Conservation (phyloP, 75 land plant genomes). For the Sequoia sempervirens region DNA sequence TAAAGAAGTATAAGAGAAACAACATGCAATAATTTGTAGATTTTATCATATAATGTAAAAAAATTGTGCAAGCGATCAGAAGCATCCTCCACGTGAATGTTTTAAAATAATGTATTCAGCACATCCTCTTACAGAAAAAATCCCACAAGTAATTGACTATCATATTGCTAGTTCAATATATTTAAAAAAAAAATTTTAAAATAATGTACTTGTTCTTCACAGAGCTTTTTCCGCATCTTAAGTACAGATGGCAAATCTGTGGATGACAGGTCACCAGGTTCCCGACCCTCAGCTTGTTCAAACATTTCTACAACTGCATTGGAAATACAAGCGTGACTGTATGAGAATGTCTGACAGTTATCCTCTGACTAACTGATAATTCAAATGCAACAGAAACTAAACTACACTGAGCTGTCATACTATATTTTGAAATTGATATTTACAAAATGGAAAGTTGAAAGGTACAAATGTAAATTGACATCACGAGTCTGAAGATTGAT, state of each 20-base stretch:
- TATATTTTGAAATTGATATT: neutral
- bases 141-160: neutral
- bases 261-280: conserved; percentile 53
- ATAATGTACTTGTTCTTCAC: conserved; percentile 59
- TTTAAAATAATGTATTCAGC: neutral
- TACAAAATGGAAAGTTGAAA: neutral
- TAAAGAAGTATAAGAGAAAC: neutral
- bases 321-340: neutral
- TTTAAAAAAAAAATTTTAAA: neutral
- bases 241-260: conserved; percentile 59
- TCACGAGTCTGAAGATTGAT: neutral
- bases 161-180: neutral
- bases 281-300: conserved; percentile 52
- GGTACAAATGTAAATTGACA: neutral
- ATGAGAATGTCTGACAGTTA: neutral
- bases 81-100: neutral
- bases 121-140: neutral
- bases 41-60: neutral
- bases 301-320: conserved; percentile 78
- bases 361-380: neutral
- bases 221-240: conserved; percentile 57
- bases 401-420: neutral
- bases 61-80: neutral
- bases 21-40: neutral
- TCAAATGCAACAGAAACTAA: neutral